Conservation (phyloP, 345 rosid species). For the Syzygium aqueum region DNA sequence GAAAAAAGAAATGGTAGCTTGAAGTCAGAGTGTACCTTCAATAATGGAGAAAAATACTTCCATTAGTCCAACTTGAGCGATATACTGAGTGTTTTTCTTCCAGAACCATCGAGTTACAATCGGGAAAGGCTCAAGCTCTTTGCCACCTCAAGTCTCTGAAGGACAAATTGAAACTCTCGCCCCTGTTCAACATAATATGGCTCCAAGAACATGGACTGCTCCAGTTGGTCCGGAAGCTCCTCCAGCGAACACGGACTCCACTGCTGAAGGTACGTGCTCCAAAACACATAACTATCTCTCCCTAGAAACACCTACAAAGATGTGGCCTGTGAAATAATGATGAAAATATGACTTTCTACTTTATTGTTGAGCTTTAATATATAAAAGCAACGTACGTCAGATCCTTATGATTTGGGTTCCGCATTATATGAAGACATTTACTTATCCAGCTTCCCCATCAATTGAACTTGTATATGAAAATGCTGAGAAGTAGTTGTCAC, state of each 20-base stretch:
- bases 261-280: no score
- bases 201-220: neutral
- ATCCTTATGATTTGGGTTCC: no score
- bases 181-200: neutral
- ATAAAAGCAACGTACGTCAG: no score
- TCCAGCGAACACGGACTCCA: neutral
- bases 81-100: neutral
- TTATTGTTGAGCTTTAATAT: no score
- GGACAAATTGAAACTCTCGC: neutral
- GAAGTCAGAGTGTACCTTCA: neutral
- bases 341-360: no score
- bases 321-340: no score
- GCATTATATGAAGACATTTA: no score
- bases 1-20: neutral
- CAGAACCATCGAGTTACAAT: neutral
- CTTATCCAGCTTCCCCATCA: no score
- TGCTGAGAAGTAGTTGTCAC: no score
- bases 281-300: no score
- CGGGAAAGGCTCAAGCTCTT: neutral
- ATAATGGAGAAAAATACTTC: neutral
- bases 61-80: neutral
- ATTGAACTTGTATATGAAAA: no score
- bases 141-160: neutral
- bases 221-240: neutral
- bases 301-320: no score